Evolutionary conservation across 176 grass and related monocot genomes (phyloP), one percentile per base, ranked within the genome.

Genomic region (Hyparrhenia diplandra): DNA sequence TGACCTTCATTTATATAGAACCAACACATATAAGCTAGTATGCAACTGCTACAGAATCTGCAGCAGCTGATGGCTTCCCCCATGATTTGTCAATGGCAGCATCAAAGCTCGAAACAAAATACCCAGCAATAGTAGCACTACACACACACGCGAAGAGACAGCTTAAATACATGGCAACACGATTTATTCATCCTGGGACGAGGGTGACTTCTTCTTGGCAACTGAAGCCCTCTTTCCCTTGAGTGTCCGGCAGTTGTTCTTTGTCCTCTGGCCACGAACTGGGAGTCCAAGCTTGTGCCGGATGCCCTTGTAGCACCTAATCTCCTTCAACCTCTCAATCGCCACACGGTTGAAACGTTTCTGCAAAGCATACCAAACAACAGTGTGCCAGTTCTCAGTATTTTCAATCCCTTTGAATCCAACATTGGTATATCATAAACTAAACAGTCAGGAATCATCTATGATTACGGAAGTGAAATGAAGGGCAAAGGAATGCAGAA

Each of bases 291-390:
- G 83, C 65, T 90, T 87, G 71, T 98, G 95, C 39, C 86, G 79
- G 58, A 92, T 91, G 40, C 92, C 92, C 65, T 83, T 91, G 67
- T 93, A 93, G 79, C 90, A 98, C 68, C 96, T 79, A 43, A 93
- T 95, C 74, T 98, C 93, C 88, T 93, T 98, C 90, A 95, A 37
- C 82, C 93, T 91, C 77, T 95, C 96, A 2, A 98, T 98, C 0
- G 90, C 82, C 78, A 90, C 83, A 42, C 88, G 82, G 80, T 86
- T 88, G 79, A 89, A 98, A 24, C 96, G 90, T 83, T 90, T 98
- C 95, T 98, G 88, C 29, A 49, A 85, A 85, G 79, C 65, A 79
- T 71, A 31, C 11, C 30, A 68, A 65, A 66, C 2, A 73, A 32
- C 36, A 46, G 27, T 40, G 39, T 37, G 20, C 9, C 32, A 69